Evolutionary conservation across 495 filamentous ascomycete species (phyloP), one percentile per base, ranked within the genome.

Genomic region (Tuber umbilicatum): DNA sequence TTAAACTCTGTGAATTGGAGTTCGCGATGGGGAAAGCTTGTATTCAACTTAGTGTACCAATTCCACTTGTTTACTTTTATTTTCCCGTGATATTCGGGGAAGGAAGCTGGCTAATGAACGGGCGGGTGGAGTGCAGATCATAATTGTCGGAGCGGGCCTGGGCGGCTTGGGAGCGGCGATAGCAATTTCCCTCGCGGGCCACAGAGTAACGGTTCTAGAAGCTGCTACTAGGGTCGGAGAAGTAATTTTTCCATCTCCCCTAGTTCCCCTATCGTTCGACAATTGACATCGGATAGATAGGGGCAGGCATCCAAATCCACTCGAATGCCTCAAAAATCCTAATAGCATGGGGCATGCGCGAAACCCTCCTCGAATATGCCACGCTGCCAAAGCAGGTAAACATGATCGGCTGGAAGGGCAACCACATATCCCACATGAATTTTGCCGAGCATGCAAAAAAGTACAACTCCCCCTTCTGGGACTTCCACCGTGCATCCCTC

Each of bases 101-200:
- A 50, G 16, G 9, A 47, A 27, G 38, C 17, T 78, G n/a, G 64
- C 80, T 19, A 76, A n/a, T 67, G 21, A 23, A 76, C 27, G 45
- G 21, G 45, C 12, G n/a, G n/a, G 50, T 31, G 50, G 50, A 27
- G 27, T 72, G 39, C 68, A 88, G 82, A 81, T 87, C 40, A 85
- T 90, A 31, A 86, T 93, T 4, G 84, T 91, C 35, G 91, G 91
- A 27, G 91, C 89, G 12, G 91, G 91, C 27, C 86, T 93, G n/a
- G 87, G 87, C 55, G 91, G 91, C 6, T 85, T 93, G 31, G 87
- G 86, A 23, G 86, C 89, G 0, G 90, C 90, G 7, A 90, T 92
- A 76, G 84, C 88, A 17, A 84, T 86, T 75, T 84, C 86, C 9
- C 85, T 88, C 21, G 84, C 87, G 12, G 90, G 90, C 23, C 91